Percentiles rank a stretch among this genome's conserved stretches.
Evolutionary conservation across 768 basidiomycete genomes (phyloP).

Genomic region (Kondoa subrosea): DNA sequence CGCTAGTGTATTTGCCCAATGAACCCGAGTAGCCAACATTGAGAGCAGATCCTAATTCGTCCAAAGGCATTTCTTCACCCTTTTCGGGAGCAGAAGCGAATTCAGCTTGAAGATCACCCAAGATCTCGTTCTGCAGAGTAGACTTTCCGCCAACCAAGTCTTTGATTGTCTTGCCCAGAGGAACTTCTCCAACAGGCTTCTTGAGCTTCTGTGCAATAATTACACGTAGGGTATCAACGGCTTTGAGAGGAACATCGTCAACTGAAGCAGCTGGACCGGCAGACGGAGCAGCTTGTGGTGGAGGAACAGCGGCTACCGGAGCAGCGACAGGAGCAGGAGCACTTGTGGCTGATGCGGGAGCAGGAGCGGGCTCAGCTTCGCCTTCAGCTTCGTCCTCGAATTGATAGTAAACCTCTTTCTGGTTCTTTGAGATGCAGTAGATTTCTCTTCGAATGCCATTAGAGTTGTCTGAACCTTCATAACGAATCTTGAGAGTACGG

Average conservation of each 20-base stretch:
- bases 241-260: constrained; percentile 81
- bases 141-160: constrained; percentile 98
- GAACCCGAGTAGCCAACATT: constrained; percentile 62
- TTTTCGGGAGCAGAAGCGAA: constrained; percentile 93
- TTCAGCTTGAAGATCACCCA: constrained; percentile 90
- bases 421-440: constrained; percentile 84
- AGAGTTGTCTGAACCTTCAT: constrained; percentile 76
- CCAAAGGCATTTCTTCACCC: constrained; percentile 88
- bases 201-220: constrained; percentile 97
- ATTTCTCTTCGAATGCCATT: constrained; percentile 59
- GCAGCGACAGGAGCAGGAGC: constrained; percentile 36
- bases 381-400: constrained; percentile 59
- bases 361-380: constrained; percentile 37
- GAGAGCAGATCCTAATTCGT: constrained; percentile 79
- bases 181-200: constrained; percentile 78
- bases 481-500: constrained; percentile 64
- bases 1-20: constrained; percentile 82
- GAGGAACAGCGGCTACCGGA: constrained; percentile 34
- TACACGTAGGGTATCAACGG: constrained; percentile 64
- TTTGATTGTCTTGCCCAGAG: constrained; percentile 85
- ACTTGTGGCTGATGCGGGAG: constrained; percentile 33
- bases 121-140: constrained; percentile 93
- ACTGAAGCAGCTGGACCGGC: constrained; percentile 54
- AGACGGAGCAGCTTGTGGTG: constrained; percentile 35
- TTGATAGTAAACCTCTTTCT: constrained; percentile 93